Conservation (phyloP, 2,329 filamentous ascomycete species). For the Ascochyta fabae region DNA sequence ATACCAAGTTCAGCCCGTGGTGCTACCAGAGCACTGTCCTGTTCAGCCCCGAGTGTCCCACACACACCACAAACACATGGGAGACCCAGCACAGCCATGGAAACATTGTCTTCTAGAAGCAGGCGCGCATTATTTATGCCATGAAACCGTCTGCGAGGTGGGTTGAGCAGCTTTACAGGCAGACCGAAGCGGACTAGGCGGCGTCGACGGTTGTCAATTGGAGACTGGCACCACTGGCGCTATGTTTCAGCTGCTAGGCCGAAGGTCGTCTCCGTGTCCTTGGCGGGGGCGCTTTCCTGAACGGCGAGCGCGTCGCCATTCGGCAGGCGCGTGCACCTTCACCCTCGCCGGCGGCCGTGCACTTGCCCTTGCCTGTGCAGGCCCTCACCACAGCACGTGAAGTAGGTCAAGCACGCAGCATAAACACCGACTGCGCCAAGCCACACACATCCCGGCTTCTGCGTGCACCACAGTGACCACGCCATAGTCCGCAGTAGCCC, state of each 20-base stretch:
- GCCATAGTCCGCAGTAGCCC: background rate
- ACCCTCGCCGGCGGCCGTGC: background rate
- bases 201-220: slow-evolving; percentile 30
- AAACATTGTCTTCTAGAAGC: slow-evolving; percentile 22
- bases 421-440: slow-evolving; percentile 1
- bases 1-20: background rate
- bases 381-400: slow-evolving; percentile 25
- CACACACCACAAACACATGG: background rate
- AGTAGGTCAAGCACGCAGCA: slow-evolving; percentile 22
- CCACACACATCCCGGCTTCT: slow-evolving; percentile 10
- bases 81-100: slow-evolving; percentile 6
- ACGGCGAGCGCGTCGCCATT: slow-evolving; percentile 26
- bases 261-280: slow-evolving; percentile 3
- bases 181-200: slow-evolving; percentile 18
- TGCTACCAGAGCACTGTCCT: background rate
- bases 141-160: slow-evolving; percentile 5
- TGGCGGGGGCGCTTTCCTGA: slow-evolving; percentile 6
- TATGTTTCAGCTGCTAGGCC: slow-evolving; percentile 33
- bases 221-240: slow-evolving; percentile 20
- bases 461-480: background rate
- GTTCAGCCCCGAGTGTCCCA: background rate
- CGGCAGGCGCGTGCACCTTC: slow-evolving; percentile 7
- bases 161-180: slow-evolving; percentile 10
- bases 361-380: background rate
- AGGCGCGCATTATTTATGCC: slow-evolving; percentile 16